These are phyloP conservation scores for Aspergillus fumigatiaffinis DNA, from an alignment of 2,329 filamentous ascomycete species.

Conservation along the genomic window DNA sequence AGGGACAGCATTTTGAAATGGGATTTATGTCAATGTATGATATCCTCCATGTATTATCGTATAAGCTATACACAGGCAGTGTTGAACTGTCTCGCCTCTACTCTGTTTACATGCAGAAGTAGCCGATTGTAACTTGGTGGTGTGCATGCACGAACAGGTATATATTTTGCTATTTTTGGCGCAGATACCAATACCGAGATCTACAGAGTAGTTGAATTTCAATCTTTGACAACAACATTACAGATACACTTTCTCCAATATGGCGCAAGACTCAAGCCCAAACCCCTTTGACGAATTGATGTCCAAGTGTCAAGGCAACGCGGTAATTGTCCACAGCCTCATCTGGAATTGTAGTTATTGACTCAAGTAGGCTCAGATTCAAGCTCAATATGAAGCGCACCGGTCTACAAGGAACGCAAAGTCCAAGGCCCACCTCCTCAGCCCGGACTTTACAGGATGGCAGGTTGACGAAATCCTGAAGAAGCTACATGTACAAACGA, in stretches of 20 bases:
- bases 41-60: not conserved
- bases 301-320: slow-evolving; percentile 59
- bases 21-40: not conserved
- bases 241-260: not conserved
- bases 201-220: not conserved
- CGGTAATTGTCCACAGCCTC: slow-evolving; percentile 48
- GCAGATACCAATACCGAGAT: not conserved
- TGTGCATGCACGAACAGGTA: not conserved
- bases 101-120: not conserved
- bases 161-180: not conserved
- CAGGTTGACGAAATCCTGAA: slow-evolving; percentile 72
- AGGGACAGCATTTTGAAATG: not conserved
- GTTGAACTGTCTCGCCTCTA: not conserved
- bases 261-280: slow-evolving; percentile 1
- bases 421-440: slow-evolving; percentile 70
- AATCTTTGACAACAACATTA: not conserved
- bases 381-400: slow-evolving; percentile 69
- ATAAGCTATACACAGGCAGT: not conserved
- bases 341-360: not conserved
- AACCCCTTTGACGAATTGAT: slow-evolving; percentile 79
- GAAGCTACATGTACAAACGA: slow-evolving; percentile 52
- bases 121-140: not conserved
- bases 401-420: slow-evolving; percentile 70
- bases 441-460: slow-evolving; percentile 64
- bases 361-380: slow-evolving; percentile 48